Evolutionary conservation across 169 alveolate species (phyloP), one percentile per base, ranked within the genome.

Genomic region (Plasmodium cynomolgi): DNA sequence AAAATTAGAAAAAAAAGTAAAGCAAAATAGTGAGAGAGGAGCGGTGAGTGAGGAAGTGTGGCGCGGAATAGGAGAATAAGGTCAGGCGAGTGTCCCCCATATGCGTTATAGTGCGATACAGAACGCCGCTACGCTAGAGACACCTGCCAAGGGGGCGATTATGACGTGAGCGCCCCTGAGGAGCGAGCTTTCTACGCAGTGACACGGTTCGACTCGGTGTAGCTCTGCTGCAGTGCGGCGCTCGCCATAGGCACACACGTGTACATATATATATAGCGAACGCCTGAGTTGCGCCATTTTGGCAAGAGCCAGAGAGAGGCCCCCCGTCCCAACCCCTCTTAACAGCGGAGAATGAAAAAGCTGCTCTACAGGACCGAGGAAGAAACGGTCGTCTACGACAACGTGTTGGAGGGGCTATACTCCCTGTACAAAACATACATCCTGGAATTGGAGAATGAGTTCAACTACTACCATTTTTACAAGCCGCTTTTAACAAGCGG

Each of bases 401-500:
- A 86, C 31, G 93, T 86, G 72, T 20, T 86, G 68, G 93, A 86
- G 37, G 93, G 93, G 29, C 11, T 86, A n/a, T 86, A 86, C 81
- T 75, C 84, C 13, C 71, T 86, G 71, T 86, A 86, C 47, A 86
- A 86, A 56, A 86, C 86, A 33, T 86, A 86, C 81, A 86, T 86
- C 17, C 68, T 96, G 44, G 97, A 96, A 81, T 75, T 83, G 54
- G 96, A 92, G 44, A 91, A 86, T 77, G 93, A 86, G 44, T 75
- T 90, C 88, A 83, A 71, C 58, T 95, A 85, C 73, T 93, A 95
- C 71, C 96, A 95, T 72, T 96, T 91, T 75, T 95, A 94, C 68
- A 82, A 95, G 23, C 97, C 97, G 4, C 90, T 84, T 20, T 84
- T 96, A 71, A 93, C 97, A 3, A 95, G 95, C 44, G 97, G 96